A percentile compares a stretch with the other conserved stretches of the same genome.
Evolutionary conservation across 2,329 filamentous ascomycete genomes (phyloP).

Genomic region (Nemania sp.): DNA sequence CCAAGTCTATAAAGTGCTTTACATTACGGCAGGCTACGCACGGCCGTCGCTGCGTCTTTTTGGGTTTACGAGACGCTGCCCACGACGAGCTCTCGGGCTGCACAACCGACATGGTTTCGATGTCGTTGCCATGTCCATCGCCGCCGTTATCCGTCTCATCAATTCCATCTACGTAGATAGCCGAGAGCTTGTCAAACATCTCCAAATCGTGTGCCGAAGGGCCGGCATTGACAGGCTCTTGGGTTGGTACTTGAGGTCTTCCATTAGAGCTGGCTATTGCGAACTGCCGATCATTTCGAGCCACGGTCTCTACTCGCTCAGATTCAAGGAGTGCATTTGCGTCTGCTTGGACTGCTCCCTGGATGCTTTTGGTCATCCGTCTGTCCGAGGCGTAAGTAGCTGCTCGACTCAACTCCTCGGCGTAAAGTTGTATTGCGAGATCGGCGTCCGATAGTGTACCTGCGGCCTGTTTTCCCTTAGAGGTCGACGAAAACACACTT

Average conservation of each 20-base stretch:
- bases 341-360: slow-evolving; percentile 40
- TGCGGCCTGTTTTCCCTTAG: slow-evolving; percentile 43
- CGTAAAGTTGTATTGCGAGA: slow-evolving; percentile 39
- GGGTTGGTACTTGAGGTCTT: neutral
- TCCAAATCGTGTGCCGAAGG: slow-evolving; percentile 25
- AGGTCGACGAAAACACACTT: neutral
- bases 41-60: neutral
- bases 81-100: slow-evolving; percentile 41
- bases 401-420: slow-evolving; percentile 38
- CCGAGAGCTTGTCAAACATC: slow-evolving; percentile 35
- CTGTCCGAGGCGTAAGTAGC: slow-evolving; percentile 35
- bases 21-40: slow-evolving; percentile 41
- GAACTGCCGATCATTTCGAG: slow-evolving; percentile 33
- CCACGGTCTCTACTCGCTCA: slow-evolving; percentile 33
- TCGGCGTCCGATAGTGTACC: slow-evolving; percentile 38
- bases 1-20: slow-evolving; percentile 31
- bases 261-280: slow-evolving; percentile 19
- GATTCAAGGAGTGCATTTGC: slow-evolving; percentile 31
- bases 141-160: slow-evolving; percentile 10
- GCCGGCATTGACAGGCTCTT: neutral
- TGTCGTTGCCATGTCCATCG: neutral
- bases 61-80: slow-evolving; percentile 35
- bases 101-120: neutral
- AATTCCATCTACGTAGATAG: slow-evolving; percentile 32
- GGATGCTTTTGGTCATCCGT: slow-evolving; percentile 44